These are phyloP conservation scores for Sungouiozyma ichnusensis DNA, from an alignment of 805 yeast genomes.

Conservation along the genomic window DNA sequence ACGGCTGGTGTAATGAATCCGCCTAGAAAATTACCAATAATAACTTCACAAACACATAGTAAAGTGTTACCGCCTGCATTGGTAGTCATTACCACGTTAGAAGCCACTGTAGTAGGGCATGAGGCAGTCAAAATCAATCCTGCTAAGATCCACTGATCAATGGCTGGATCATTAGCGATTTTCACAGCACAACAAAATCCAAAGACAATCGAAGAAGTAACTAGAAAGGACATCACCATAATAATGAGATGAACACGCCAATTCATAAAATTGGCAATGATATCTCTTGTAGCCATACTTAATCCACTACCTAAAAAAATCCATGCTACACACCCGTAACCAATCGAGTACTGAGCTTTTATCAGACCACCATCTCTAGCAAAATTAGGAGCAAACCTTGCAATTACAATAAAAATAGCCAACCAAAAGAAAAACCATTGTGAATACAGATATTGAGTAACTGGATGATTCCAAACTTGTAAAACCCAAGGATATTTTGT, in stretches of 20 bases:
- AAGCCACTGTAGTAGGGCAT: constrained; percentile 86
- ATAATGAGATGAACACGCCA: constrained; percentile 81
- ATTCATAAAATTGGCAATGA: constrained; percentile 52
- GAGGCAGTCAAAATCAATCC: constrained; percentile 77
- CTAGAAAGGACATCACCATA: constrained; percentile 53
- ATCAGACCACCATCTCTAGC: constrained; percentile 77
- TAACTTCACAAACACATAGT: constrained; percentile 72
- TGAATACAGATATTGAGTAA: constrained; percentile 13
- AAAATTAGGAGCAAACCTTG: constrained; percentile 69
- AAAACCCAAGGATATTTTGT: neutral
- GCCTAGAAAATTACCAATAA: constrained; percentile 75
- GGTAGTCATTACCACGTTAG: constrained; percentile 87
- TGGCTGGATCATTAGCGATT: constrained; percentile 44
- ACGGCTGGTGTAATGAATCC: constrained; percentile 83
- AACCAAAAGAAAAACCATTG: constrained; percentile 74
- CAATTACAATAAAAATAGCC: constrained; percentile 65
- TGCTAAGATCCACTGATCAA: constrained; percentile 66
- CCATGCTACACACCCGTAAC: constrained; percentile 78
- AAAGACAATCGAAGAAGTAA: constrained; percentile 60
- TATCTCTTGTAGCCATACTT: constrained; percentile 56
- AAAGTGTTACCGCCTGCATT: constrained; percentile 76
- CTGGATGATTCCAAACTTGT: constrained; percentile 15
- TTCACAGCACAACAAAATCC: constrained; percentile 64
- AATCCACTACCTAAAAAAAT: constrained; percentile 77
- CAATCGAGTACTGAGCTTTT: constrained; percentile 63